Base-by-base conservation (phyloP, 2,329 filamentous ascomycete species). In the Botrytis fabae region DNA sequence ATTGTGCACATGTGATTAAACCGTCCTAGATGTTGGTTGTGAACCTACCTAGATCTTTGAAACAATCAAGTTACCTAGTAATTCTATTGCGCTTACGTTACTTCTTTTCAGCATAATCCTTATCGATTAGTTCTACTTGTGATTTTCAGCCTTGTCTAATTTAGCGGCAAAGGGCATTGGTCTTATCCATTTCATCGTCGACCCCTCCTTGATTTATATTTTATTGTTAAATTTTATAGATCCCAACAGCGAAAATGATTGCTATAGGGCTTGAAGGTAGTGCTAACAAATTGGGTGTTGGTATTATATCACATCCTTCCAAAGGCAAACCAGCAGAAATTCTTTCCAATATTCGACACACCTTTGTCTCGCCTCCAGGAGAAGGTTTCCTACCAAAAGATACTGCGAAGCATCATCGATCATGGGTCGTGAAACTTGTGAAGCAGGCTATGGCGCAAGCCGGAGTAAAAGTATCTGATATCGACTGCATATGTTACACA, bases 351-450 rank as follows among this genome's bases (percentile, higher is more conserved):
- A 88, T 99, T 77, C 92, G 96, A 71, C 93, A 98, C 85, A 99
- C 96, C 32, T 99, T 95, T 84, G 87, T 92, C 79, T 93, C 95
- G 62, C 95, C 96, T 6, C 94, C 96, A 0, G 96, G 96, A 61
- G 93, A 95, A 74, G 96, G 96, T 7, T 98, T 99, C 84, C 88
- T 98, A 7, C 96, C 96, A 75, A 98, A 98, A 82, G 96, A 99
- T 84, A 98, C 95, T 0, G 96, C 96, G 25, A 89, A 89, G 70
- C 96, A 99, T 84, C 96, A 99, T 86, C 91, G 96, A 76, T 82
- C 89, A 80, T 93, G 92, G 90, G 93, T 98, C 76, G 92, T 94
- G 25, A 85, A 87, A 38, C 86, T 98, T n/a, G 92, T 96, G 28
- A 93, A 91, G 78, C 88, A 89, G 75, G 93, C 95, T 7, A 88